These are phyloP conservation scores for Mortierella sp. DNA, from an alignment of 371 early-diverging fungal genomes.

Conservation along the genomic window DNA sequence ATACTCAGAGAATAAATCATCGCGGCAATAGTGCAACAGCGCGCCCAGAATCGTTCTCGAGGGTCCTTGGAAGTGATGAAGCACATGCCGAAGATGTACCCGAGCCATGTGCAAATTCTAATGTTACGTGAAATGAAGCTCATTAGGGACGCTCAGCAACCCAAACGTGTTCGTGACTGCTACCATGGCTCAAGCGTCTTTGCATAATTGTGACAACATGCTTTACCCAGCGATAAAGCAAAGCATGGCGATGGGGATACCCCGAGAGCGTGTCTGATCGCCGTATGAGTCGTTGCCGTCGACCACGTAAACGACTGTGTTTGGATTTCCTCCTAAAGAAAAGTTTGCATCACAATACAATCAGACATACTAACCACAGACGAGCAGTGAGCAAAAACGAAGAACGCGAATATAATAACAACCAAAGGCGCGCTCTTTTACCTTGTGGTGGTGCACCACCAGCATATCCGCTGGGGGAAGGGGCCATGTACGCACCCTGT, in stretches of 20 bases:
- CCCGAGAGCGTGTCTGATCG: neutral
- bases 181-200: neutral
- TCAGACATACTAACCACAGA: neutral
- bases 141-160: neutral
- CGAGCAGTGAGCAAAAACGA: neutral
- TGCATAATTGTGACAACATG: neutral
- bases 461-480: conserved; percentile 7
- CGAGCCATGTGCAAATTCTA: conserved; percentile 31
- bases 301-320: conserved; percentile 30
- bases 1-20: neutral
- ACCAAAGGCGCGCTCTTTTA: neutral
- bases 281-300: neutral
- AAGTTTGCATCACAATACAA: neutral
- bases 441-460: no score
- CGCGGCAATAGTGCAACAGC: neutral
- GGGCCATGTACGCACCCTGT: conserved; percentile 7
- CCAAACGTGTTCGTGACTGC: neutral
- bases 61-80: conserved; percentile 18
- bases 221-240: conserved; percentile 32
- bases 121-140: neutral
- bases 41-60: conserved; percentile 24
- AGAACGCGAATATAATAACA: neutral
- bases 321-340: neutral
- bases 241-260: conserved; percentile 24
- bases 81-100: conserved; percentile 34